A percentile compares a stretch with the other conserved stretches of the same genome.
phyloP scores from a whole-genome alignment of 495 filamentous ascomycete genomes.

The Symbiotaphrina buchneri region DNA sequence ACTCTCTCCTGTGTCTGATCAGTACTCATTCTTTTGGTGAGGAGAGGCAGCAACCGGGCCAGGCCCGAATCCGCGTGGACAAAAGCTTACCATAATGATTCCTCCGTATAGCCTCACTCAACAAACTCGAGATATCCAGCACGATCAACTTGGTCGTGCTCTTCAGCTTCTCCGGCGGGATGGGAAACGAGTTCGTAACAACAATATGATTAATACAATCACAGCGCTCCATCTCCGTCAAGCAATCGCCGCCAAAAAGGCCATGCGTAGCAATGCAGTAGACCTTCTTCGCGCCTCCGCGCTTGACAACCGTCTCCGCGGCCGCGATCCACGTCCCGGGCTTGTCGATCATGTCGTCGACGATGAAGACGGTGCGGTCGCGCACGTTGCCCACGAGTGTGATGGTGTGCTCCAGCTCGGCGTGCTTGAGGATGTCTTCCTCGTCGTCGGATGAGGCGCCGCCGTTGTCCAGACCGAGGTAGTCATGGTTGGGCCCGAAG shows the following conservation, averaged over 20 bases:
- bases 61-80: too few relatives aligned
- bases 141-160: conserved; percentile 67
- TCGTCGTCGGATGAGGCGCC: conserved; percentile 80
- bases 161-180: conserved; percentile 42
- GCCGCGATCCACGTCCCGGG: conserved; percentile 92
- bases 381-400: conserved; percentile 88
- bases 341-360: conserved; percentile 99
- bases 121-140: conserved; percentile 66
- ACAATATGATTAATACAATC: conserved; percentile 63
- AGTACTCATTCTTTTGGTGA: too few relatives aligned
- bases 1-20: conserved; percentile 26
- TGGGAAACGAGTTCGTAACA: conserved; percentile 92
- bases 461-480: conserved; percentile 44
- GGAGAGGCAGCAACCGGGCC: too few relatives aligned
- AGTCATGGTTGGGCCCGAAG: conserved; percentile 14
- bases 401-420: conserved; percentile 73
- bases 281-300: conserved; percentile 75
- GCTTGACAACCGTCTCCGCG: conserved; percentile 91
- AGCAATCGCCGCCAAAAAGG: conserved; percentile 71
- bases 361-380: conserved; percentile 67
- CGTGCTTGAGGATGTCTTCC: conserved; percentile 48
- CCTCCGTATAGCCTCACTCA: conserved; percentile 80
- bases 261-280: conserved; percentile 97
- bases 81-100: conserved; percentile 74
- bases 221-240: conserved; percentile 78